phyloP scores from a whole-genome alignment of 2,329 filamentous ascomycete genomes.

The Colletotrichum tabaci region DNA sequence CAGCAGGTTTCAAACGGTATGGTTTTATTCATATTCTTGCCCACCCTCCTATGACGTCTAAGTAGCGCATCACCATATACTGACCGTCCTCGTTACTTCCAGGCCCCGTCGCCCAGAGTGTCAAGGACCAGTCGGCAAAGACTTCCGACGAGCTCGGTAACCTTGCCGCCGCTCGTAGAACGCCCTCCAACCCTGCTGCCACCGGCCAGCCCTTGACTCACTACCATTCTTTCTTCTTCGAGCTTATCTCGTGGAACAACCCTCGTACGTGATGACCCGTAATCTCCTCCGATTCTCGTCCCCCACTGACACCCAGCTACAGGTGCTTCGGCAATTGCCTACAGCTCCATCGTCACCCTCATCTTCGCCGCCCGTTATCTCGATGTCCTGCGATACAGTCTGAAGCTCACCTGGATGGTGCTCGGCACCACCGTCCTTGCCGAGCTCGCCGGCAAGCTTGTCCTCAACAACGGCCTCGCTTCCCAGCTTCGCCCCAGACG shows the following conservation, averaged over 20 bases:
- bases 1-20: constrained; percentile 64
- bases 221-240: constrained; percentile 80
- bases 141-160: constrained; percentile 70
- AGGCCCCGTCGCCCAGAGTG: constrained; percentile 73
- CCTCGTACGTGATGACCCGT: constrained; percentile 66
- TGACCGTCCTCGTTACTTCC: constrained; percentile 39
- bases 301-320: constrained; percentile 38
- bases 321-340: constrained; percentile 78
- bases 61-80: constrained; percentile 20
- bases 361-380: constrained; percentile 78
- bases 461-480: constrained; percentile 74
- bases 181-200: constrained; percentile 67
- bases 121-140: constrained; percentile 70
- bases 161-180: constrained; percentile 70
- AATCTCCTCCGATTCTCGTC: neutral
- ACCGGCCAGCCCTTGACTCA: constrained; percentile 76
- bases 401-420: constrained; percentile 76
- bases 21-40: constrained; percentile 34
- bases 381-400: constrained; percentile 74
- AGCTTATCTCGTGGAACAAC: constrained; percentile 79
- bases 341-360: constrained; percentile 68
- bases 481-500: constrained; percentile 77
- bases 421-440: constrained; percentile 73
- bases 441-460: constrained; percentile 73
- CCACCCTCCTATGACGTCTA: constrained; percentile 17